phyloP scores from a whole-genome alignment of 2,329 filamentous ascomycete species.

The Trichoderma afroharzianum region DNA sequence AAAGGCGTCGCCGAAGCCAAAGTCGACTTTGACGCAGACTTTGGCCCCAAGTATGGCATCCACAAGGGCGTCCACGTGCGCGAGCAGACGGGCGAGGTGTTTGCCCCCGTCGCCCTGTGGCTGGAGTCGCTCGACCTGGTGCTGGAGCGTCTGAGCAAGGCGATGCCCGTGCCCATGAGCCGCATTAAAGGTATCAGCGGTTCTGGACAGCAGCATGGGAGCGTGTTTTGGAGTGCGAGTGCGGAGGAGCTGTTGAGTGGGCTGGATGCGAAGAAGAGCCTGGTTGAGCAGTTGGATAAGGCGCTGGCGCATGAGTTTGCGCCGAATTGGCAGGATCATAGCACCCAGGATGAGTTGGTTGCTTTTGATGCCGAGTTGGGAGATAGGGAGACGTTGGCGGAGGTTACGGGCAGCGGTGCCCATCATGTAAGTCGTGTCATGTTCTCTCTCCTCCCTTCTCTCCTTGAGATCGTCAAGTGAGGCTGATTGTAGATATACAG shows the following conservation, averaged over 20 bases:
- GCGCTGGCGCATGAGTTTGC: conserved; percentile 83
- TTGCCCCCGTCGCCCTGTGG: conserved; percentile 90
- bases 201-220: conserved; percentile 95
- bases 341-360: conserved; percentile 89
- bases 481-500: conserved; percentile 38
- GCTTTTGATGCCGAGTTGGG: conserved; percentile 74
- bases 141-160: conserved; percentile 65
- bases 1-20: conserved; percentile 80
- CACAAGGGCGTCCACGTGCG: conserved; percentile 85
- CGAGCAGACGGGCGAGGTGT: conserved; percentile 80
- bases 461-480: background rate
- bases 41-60: conserved; percentile 68
- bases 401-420: conserved; percentile 83
- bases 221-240: conserved; percentile 81
- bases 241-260: conserved; percentile 62
- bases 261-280: conserved; percentile 56
- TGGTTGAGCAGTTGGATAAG: conserved; percentile 68
- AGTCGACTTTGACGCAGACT: conserved; percentile 91
- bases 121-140: conserved; percentile 89
- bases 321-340: conserved; percentile 98
- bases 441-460: background rate
- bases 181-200: conserved; percentile 80
- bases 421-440: conserved; percentile 69
- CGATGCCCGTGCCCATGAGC: conserved; percentile 61
- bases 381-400: conserved; percentile 63